phyloP scores from a whole-genome alignment of 495 filamentous ascomycete genomes.

The Cenococcum geophilum region DNA sequence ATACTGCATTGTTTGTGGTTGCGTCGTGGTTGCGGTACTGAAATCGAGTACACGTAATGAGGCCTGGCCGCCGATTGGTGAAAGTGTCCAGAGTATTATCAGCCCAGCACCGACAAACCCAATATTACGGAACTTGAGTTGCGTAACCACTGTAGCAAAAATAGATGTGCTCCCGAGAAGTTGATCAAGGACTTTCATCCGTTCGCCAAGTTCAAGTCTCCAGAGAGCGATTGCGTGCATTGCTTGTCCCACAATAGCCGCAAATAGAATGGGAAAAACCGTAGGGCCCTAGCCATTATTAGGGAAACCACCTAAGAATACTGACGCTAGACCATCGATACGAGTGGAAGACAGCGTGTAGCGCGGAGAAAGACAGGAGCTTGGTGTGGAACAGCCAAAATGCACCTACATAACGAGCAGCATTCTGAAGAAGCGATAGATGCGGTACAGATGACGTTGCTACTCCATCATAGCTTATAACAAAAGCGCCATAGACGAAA shows the following conservation, averaged over 20 bases:
- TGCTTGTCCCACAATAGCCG: constrained; percentile 19
- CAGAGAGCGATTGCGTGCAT: constrained; percentile 22
- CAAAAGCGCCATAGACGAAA: constrained; percentile 11
- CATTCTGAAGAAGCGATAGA: constrained; percentile 10
- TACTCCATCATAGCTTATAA: constrained; percentile 13
- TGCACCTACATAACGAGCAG: constrained; percentile 14
- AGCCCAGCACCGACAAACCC: constrained; percentile 10
- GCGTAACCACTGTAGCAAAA: constrained; percentile 20
- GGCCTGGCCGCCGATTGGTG: constrained; percentile 24
- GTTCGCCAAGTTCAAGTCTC: constrained; percentile 26
- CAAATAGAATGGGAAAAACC: constrained; percentile 22
- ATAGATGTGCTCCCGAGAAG: constrained; percentile 22
- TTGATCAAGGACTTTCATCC: constrained; percentile 21
- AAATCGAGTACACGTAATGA: constrained; percentile 22
- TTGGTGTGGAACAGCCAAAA: neutral
- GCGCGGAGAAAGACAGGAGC: neutral
- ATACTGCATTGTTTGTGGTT: constrained; percentile 10
- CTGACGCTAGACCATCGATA: neutral
- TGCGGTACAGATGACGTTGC: constrained; percentile 7
- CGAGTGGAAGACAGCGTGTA: neutral
- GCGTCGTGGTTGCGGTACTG: neutral
- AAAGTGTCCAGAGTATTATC: constrained; percentile 20
- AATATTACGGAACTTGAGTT: constrained; percentile 21
- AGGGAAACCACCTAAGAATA: neutral
- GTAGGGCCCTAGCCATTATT: constrained; percentile 14